Evolutionary conservation across 352 stramenopile genomes (phyloP).

Genomic region (Phytophthora ramorum): DNA sequence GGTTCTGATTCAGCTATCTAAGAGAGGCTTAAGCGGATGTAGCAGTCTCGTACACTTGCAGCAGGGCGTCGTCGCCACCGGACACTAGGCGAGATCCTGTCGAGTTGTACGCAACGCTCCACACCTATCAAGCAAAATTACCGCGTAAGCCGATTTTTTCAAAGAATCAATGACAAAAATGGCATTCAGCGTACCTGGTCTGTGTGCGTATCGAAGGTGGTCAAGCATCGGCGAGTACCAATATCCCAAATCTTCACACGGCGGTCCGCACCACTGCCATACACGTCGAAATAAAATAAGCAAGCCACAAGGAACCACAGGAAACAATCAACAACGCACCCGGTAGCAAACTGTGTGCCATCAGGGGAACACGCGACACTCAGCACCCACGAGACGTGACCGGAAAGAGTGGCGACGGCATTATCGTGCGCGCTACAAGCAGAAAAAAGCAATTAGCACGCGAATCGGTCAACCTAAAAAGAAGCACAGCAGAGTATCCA

Average conservation of each 20-base stretch:
- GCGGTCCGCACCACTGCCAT: conserved; percentile 76
- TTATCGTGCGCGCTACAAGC: conserved; percentile 68
- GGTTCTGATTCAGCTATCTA: neutral
- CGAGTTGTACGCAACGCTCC: conserved; percentile 92
- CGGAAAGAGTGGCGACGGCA: conserved; percentile 83
- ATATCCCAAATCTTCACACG: conserved; percentile 95
- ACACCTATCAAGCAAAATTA: conserved; percentile 59
- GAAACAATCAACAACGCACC: conserved; percentile 42
- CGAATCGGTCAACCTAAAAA: neutral
- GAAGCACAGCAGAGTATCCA: conserved; percentile 8
- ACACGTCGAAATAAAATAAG: conserved; percentile 10
- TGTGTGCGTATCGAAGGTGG: conserved; percentile 91
- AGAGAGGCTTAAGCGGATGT: conserved; percentile 33
- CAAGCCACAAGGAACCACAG: neutral
- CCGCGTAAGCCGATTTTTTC: conserved; percentile 3
- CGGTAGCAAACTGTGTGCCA: conserved; percentile 86
- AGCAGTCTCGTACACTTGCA: conserved; percentile 91
- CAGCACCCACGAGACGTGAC: conserved; percentile 91
- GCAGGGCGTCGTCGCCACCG: conserved; percentile 87
- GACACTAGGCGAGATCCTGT: conserved; percentile 87
- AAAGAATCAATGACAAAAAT: conserved; percentile 3
- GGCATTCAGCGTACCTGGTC: conserved; percentile 72
- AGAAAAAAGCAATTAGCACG: conserved; percentile 5
- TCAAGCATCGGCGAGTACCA: conserved; percentile 85
- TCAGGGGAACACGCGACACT: conserved; percentile 87